phyloP scores from a whole-genome alignment of 1,284 basidiomycete species.

The Cerioporus squamosus region DNA sequence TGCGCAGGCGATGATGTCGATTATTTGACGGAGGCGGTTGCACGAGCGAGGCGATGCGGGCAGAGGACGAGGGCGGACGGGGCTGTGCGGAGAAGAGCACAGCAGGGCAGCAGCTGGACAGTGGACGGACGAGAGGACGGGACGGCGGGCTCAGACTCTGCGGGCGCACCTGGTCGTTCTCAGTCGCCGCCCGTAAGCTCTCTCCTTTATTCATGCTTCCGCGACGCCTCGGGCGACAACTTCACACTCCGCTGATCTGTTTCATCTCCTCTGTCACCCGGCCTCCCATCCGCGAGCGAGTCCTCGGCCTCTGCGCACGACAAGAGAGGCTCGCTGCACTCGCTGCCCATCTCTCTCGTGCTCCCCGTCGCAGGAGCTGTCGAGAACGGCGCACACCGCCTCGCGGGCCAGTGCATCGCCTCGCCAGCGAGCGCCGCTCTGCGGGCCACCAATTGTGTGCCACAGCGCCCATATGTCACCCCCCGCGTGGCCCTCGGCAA shows the following conservation, averaged over 20 bases:
- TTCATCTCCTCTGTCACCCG: conserved; percentile 26
- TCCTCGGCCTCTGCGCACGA: not conserved
- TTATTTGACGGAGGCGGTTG: conserved; percentile 32
- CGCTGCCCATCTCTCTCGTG: not conserved
- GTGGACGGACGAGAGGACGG: conserved; percentile 2
- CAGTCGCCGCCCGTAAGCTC: not conserved
- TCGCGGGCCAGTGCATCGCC: conserved; percentile 14
- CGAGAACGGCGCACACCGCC: conserved; percentile 12
- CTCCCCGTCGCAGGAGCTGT: not conserved
- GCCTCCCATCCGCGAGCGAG: not conserved
- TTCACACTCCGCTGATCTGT: conserved; percentile 30
- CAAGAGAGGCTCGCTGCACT: no score
- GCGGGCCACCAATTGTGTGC: conserved; percentile 1
- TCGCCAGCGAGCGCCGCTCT: not conserved
- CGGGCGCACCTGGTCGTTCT: conserved; percentile 9
- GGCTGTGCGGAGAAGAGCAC: conserved; percentile 22
- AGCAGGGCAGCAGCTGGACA: no score
- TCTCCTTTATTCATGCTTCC: conserved; percentile 20
- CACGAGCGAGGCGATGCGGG: conserved; percentile 21
- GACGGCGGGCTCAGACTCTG: conserved; percentile 2
- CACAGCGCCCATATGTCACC: conserved; percentile 15
- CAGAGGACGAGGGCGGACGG: not conserved
- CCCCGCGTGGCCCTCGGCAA: conserved; percentile 15
- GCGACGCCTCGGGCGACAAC: conserved; percentile 7
- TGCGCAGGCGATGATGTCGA: conserved; percentile 30